A percentile compares a stretch with the other conserved stretches of the same genome.
phyloP scores from a whole-genome alignment of 441 rosid genomes.

The Pelargonium myrrhifolium region DNA sequence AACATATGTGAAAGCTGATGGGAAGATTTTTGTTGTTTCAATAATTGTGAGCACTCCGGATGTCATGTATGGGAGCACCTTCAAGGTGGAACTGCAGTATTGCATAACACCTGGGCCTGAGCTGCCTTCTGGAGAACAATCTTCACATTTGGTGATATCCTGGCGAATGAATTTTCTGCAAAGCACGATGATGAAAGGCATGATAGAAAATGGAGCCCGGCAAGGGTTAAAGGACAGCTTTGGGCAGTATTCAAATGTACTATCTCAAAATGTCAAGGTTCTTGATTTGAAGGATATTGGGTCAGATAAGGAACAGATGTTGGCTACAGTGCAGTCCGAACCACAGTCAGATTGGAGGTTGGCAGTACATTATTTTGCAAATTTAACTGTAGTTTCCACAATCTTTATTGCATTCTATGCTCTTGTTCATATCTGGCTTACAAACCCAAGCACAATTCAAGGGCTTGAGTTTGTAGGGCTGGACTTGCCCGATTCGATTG shows the following conservation, averaged over 20 bases:
- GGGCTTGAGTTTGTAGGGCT: slow-evolving; percentile 94
- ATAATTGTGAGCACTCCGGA: slow-evolving; percentile 75
- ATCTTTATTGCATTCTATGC: slow-evolving; percentile 62
- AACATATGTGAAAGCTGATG: slow-evolving; percentile 64
- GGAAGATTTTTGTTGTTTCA: slow-evolving; percentile 56
- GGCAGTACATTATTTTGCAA: slow-evolving; percentile 74
- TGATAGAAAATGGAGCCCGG: slow-evolving; percentile 90
- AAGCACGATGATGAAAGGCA: slow-evolving; percentile 86
- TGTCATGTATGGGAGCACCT: slow-evolving; percentile 75
- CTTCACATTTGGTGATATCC: slow-evolving; percentile 66
- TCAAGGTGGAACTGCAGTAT: slow-evolving; percentile 65
- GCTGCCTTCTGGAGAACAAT: slow-evolving; percentile 69
- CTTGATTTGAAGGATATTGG: slow-evolving; percentile 80
- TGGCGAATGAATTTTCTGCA: slow-evolving; percentile 87
- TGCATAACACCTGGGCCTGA: slow-evolving; percentile 79
- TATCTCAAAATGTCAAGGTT: slow-evolving; percentile 60
- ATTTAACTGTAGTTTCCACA: slow-evolving; percentile 69
- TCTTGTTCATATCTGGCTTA: slow-evolving; percentile 60
- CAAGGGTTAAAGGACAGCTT: slow-evolving; percentile 76
- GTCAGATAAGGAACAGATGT: slow-evolving; percentile 71
- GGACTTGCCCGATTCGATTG: slow-evolving; percentile 89
- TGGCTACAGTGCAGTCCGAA: slow-evolving; percentile 75
- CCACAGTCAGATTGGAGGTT: slow-evolving; percentile 79
- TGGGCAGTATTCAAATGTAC: slow-evolving; percentile 52
- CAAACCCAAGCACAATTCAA: slow-evolving; percentile 52